Conservation (phyloP, 2,329 filamentous ascomycete genomes). For the Exserohilum rostratum region DNA sequence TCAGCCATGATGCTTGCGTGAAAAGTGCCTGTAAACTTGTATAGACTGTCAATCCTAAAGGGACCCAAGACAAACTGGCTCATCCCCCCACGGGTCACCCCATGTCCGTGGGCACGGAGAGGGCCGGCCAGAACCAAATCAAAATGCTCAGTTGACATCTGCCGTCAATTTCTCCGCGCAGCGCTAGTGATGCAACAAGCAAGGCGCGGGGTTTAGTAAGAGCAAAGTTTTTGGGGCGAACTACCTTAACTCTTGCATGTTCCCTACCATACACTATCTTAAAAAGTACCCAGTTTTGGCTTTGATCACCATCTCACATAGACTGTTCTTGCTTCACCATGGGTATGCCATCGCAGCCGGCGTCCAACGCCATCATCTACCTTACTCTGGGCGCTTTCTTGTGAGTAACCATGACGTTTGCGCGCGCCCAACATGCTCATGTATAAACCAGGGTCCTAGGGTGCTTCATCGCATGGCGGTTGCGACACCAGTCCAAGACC, state of each 20-base stretch:
- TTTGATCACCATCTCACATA: slow-evolving; percentile 4
- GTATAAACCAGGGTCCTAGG: slow-evolving; percentile 64
- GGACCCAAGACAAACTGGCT: background rate
- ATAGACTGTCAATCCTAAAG: background rate
- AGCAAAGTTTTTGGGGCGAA: slow-evolving; percentile 30
- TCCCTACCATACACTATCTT: slow-evolving; percentile 16
- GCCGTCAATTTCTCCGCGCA: slow-evolving; percentile 16
- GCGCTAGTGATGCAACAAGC: slow-evolving; percentile 32
- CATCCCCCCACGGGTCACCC: slow-evolving; percentile 5
- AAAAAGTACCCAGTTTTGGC: slow-evolving; percentile 10
- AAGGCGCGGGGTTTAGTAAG: slow-evolving; percentile 26
- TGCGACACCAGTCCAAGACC: slow-evolving; percentile 68
- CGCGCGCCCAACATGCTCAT: slow-evolving; percentile 8
- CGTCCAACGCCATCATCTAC: slow-evolving; percentile 84
- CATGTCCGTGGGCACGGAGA: slow-evolving; percentile 1
- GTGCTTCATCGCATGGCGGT: slow-evolving; percentile 61
- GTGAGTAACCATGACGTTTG: slow-evolving; percentile 56
- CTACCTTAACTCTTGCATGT: slow-evolving; percentile 28
- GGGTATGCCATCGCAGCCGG: slow-evolving; percentile 75
- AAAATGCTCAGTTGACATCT: slow-evolving; percentile 29
- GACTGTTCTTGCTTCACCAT: slow-evolving; percentile 53
- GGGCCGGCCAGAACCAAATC: slow-evolving; percentile 13
- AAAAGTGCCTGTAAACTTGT: background rate
- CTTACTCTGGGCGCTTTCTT: slow-evolving; percentile 78
- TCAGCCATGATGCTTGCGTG: background rate